A percentile compares a stretch with the other conserved stretches of the same genome.
phyloP scores from a whole-genome alignment of 2,329 filamentous ascomycete genomes.

The Arthrinium puccinioides region DNA sequence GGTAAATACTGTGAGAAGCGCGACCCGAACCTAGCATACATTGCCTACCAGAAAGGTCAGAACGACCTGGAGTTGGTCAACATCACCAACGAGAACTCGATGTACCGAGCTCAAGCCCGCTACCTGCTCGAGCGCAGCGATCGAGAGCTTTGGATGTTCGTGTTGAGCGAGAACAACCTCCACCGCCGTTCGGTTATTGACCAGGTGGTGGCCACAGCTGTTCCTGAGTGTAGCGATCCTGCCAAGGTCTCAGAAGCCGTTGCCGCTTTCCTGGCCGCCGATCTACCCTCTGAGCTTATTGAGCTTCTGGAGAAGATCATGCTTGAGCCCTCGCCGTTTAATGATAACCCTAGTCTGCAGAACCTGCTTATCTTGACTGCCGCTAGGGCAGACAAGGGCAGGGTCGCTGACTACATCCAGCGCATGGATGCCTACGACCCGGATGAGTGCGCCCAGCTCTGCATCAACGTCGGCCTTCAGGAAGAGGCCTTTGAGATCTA shows the following conservation, averaged over 20 bases:
- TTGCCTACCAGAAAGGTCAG: slow-evolving; percentile 92
- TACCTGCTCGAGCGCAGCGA: slow-evolving; percentile 91
- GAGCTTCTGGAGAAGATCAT: slow-evolving; percentile 99
- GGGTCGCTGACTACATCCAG: slow-evolving; percentile 95
- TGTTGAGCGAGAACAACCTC: slow-evolving; percentile 91
- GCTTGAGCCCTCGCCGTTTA: slow-evolving; percentile 97
- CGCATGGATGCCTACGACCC: slow-evolving; percentile 82
- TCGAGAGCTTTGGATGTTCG: slow-evolving; percentile 86
- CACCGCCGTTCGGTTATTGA: slow-evolving; percentile 91
- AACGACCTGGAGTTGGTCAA: slow-evolving; percentile 96
- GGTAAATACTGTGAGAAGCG: slow-evolving; percentile 99
- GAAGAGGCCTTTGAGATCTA: slow-evolving; percentile 98
- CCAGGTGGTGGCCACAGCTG: slow-evolving; percentile 91
- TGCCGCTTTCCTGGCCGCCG: slow-evolving; percentile 82
- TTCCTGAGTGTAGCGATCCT: slow-evolving; percentile 86
- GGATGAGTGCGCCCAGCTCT: slow-evolving; percentile 86
- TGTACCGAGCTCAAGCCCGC: slow-evolving; percentile 96
- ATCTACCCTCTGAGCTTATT: slow-evolving; percentile 89
- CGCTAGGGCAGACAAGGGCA: slow-evolving; percentile 90
- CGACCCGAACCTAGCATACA: slow-evolving; percentile 90
- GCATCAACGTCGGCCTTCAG: slow-evolving; percentile 87
- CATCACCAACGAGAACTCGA: slow-evolving; percentile 98
- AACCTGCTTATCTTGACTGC: slow-evolving; percentile 95
- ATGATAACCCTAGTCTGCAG: slow-evolving; percentile 92
- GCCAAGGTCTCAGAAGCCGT: slow-evolving; percentile 94